Base-by-base conservation (phyloP, 2,329 filamentous ascomycete species). In the Aureobasidium sp. region DNA sequence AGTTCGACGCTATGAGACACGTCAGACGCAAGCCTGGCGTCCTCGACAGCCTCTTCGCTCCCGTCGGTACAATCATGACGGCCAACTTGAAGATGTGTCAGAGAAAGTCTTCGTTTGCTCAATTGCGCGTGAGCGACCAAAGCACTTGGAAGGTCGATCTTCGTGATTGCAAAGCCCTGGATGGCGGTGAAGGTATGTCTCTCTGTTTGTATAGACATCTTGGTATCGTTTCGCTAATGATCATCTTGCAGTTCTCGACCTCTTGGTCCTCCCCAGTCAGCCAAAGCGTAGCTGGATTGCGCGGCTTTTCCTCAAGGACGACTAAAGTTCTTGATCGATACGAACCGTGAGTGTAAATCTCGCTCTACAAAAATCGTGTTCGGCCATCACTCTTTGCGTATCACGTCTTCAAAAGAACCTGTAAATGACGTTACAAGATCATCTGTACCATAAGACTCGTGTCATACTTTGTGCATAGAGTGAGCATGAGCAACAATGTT, bases 21-120 rank as follows among this genome's bases (percentile, higher is more conserved):
- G 37, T 34, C 8, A 40, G 48, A 35, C 48, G 37, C 10, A 25
- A 38, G 12, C 37, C 48, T 32, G 48, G 48, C 14, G 19, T 51
- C 6, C 35, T 51, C 2, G 48, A 51, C 25, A 17, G 25, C 27
- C 21, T 51, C 3, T 51, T 51, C 3, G 37, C 6, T 10, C 25
- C 35, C 10, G 27, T 51, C n/a, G 37, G 37, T 19, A 41, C 48
- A 16, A 14, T 41, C n/a, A 17, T 32, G 17, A 16, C 37, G 11
- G 16, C 48, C 35, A 51, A 40, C 37, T 17, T 41, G 48, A 51
- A 51, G 37, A 51, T 51, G 48, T 16, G 16, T 8, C 17, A 25
- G 27, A 51, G 48, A 41, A 40, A 38, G 14, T 16, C 48, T 14
- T 51, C 35, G 2, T 51, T 51, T n/a, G 48, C 48, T 25, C 27